Evolutionary conservation across 1,139 yeast species (phyloP).

Genomic region (Diutina pseudorugosa): DNA sequence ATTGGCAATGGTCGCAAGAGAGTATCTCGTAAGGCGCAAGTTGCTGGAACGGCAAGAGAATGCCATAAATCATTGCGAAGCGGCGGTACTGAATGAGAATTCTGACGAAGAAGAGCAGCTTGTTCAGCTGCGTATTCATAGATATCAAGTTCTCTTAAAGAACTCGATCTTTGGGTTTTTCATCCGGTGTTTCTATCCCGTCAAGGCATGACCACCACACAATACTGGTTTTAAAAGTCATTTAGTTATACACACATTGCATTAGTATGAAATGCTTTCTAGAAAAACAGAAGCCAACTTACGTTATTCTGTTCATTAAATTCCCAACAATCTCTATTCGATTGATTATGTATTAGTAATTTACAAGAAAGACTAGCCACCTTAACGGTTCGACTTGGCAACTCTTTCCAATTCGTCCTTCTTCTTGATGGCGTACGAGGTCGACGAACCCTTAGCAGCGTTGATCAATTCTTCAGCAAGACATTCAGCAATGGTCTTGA

Average conservation of each 20-base stretch:
- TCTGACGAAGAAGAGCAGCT: slow-evolving; percentile 1
- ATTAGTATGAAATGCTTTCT: neutral
- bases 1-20: slow-evolving; percentile 8
- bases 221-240: neutral
- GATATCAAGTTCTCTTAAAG: slow-evolving; percentile 7
- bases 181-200: slow-evolving; percentile 7
- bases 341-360: slow-evolving; percentile 4
- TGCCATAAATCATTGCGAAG: slow-evolving; percentile 5
- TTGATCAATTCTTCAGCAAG: slow-evolving; percentile 99
- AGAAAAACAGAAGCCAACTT: slow-evolving; percentile 5
- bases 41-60: slow-evolving; percentile 6
- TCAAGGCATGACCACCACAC: slow-evolving; percentile 5
- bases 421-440: slow-evolving; percentile 99
- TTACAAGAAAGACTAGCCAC: slow-evolving; percentile 8
- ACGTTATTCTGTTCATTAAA: neutral
- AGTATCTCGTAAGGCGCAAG: slow-evolving; percentile 8
- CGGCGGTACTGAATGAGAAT: neutral
- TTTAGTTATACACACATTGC: neutral
- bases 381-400: slow-evolving; percentile 99
- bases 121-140: neutral
- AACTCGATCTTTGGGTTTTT: slow-evolving; percentile 5
- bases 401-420: slow-evolving; percentile 99
- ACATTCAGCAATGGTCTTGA: slow-evolving; percentile 99
- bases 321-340: neutral
- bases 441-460: slow-evolving; percentile 99